phyloP scores from a whole-genome alignment of 169 alveolate genomes.

The Plasmodium adleri region DNA sequence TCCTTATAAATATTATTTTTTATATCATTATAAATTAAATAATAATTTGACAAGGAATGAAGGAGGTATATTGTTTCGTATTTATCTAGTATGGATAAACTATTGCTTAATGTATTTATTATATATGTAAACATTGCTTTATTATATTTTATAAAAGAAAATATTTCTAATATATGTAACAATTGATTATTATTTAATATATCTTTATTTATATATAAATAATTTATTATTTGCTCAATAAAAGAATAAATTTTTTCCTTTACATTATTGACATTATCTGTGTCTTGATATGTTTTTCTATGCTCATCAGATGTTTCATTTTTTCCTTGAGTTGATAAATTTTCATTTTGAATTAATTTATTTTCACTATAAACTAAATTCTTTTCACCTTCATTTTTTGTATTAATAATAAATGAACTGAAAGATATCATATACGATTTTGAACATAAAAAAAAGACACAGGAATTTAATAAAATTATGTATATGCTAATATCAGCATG shows the following conservation, averaged over 20 bases:
- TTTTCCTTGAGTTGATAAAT: too few relatives aligned
- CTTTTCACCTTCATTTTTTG: background rate
- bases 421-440: constrained; percentile 38
- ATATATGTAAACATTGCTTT: constrained; percentile 63
- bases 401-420: constrained; percentile 33
- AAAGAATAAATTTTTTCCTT: constrained; percentile 66
- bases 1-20: constrained; percentile 27
- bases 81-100: constrained; percentile 55
- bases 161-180: constrained; percentile 60
- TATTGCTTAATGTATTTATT: constrained; percentile 41
- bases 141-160: constrained; percentile 67
- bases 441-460: constrained; percentile 59
- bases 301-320: background rate
- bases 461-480: constrained; percentile 59
- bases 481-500: constrained; percentile 24
- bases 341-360: too few relatives aligned
- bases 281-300: constrained; percentile 6
- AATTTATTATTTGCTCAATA: constrained; percentile 71
- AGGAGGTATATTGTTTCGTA: constrained; percentile 51
- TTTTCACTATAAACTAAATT: too few relatives aligned
- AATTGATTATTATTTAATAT: constrained; percentile 52
- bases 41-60: constrained; percentile 60
- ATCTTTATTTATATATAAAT: constrained; percentile 50
- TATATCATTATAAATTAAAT: constrained; percentile 26
- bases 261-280: background rate